phyloP scores from a whole-genome alignment of 164 flowering plant species.

The Pachysandra terminalis region DNA sequence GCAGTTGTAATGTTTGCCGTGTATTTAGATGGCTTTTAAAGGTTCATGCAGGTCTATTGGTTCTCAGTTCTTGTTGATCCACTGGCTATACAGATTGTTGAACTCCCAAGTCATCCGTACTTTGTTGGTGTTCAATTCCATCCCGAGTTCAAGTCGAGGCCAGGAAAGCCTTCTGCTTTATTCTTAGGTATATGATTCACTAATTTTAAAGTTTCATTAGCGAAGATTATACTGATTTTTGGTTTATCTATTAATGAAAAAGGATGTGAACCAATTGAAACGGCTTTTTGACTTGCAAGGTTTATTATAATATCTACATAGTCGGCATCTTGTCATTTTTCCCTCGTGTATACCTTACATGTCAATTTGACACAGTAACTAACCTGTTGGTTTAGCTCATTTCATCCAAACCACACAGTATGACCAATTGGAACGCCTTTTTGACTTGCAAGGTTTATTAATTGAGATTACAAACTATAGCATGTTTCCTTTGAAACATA shows the following conservation, averaged over 20 bases:
- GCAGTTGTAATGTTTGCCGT: background rate
- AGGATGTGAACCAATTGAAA: background rate
- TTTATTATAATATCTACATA: too few relatives aligned
- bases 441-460: too few relatives aligned
- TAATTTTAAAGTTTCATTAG: background rate
- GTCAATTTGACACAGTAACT: too few relatives aligned
- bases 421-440: too few relatives aligned
- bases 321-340: too few relatives aligned
- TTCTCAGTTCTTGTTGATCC: background rate
- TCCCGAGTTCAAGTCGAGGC: slow-evolving; percentile 94
- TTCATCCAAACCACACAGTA: too few relatives aligned
- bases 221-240: background rate
- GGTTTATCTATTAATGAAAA: background rate
- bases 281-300: background rate
- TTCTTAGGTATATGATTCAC: slow-evolving; percentile 63
- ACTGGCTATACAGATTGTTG: slow-evolving; percentile 59
- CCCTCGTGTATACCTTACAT: too few relatives aligned
- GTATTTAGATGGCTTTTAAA: background rate
- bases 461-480: too few relatives aligned
- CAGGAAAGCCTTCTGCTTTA: slow-evolving; percentile 80
- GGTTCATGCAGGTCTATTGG: background rate
- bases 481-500: too few relatives aligned
- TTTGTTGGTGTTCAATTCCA: slow-evolving; percentile 90
- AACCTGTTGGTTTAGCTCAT: too few relatives aligned
- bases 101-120: slow-evolving; percentile 75